Conservation (phyloP, 176 grass and related monocot species). For the Melocanna baccifera region DNA sequence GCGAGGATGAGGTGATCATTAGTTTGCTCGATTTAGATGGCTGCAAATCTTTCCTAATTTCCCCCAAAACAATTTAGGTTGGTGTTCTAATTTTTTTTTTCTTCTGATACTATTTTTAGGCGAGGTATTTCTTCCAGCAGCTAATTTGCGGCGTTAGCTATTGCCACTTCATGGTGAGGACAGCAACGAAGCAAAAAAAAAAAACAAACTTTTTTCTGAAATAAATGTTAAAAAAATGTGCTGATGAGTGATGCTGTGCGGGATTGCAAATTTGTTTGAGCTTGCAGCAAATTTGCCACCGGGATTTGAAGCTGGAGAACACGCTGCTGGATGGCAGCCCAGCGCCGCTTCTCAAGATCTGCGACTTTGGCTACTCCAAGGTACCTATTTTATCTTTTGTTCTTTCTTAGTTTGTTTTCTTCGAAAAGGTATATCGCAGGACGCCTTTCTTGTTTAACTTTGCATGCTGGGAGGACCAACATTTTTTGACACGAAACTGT, state of each 20-base stretch:
- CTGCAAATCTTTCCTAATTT: neutral
- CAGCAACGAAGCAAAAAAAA: neutral
- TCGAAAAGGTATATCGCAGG: neutral
- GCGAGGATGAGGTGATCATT: conserved; percentile 77
- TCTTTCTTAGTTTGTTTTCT: neutral
- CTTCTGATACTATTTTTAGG: conserved; percentile 27
- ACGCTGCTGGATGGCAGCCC: conserved; percentile 83
- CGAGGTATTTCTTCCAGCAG: conserved; percentile 98
- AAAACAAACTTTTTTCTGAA: neutral
- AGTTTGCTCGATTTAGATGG: neutral
- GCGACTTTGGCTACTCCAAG: conserved; percentile 99
- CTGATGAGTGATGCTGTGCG: conserved; percentile 24
- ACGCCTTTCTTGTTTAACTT: conserved; percentile 18
- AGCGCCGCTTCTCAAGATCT: conserved; percentile 87
- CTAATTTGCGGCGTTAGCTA: conserved; percentile 95
- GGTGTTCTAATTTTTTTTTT: neutral
- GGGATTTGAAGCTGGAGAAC: conserved; percentile 98
- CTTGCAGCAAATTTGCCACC: conserved; percentile 92
- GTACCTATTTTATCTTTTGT: conserved; percentile 5
- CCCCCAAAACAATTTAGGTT: neutral
- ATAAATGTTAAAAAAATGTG: neutral
- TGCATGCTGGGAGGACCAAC: conserved; percentile 35
- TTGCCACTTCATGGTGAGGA: conserved; percentile 93
- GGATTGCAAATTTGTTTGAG: conserved; percentile 4
- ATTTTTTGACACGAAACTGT: conserved; percentile 49